Conservation (phyloP, 169 alveolate species). For the Plasmodium knowlesi region DNA sequence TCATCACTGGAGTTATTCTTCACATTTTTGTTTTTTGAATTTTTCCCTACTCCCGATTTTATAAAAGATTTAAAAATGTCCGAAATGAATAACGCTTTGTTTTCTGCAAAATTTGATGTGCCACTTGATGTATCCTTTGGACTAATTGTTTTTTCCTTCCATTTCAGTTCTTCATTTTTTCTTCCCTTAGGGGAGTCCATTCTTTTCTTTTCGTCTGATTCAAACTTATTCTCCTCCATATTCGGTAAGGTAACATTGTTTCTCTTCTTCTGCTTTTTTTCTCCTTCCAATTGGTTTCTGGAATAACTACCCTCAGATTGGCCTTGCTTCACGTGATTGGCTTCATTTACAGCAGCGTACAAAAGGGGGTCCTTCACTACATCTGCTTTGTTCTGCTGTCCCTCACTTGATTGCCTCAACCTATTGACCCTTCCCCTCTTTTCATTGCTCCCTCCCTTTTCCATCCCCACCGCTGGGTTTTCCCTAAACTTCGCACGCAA, state of each 20-base stretch:
- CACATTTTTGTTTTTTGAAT: neutral
- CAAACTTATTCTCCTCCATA: neutral
- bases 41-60: slow-evolving; percentile 14
- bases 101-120: neutral
- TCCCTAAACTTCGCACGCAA: slow-evolving; percentile 2
- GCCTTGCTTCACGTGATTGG: neutral
- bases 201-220: neutral
- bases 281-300: neutral
- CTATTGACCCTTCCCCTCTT: neutral
- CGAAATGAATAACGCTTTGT: slow-evolving; percentile 7
- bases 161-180: neutral
- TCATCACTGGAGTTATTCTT: neutral
- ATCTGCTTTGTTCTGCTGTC: neutral
- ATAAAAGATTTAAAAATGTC: slow-evolving; percentile 35
- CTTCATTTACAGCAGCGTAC: neutral
- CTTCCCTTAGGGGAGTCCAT: neutral
- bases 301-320: neutral
- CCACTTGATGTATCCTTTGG: neutral
- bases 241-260: neutral
- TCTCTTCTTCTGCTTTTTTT: neutral
- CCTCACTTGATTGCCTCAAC: neutral
- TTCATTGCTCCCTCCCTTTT: slow-evolving; percentile 14
- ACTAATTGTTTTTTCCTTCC: neutral
- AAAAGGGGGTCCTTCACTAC: neutral
- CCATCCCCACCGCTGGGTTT: neutral